phyloP scores from a whole-genome alignment of 2,329 filamentous ascomycete species.

The Colletotrichum australisinense region DNA sequence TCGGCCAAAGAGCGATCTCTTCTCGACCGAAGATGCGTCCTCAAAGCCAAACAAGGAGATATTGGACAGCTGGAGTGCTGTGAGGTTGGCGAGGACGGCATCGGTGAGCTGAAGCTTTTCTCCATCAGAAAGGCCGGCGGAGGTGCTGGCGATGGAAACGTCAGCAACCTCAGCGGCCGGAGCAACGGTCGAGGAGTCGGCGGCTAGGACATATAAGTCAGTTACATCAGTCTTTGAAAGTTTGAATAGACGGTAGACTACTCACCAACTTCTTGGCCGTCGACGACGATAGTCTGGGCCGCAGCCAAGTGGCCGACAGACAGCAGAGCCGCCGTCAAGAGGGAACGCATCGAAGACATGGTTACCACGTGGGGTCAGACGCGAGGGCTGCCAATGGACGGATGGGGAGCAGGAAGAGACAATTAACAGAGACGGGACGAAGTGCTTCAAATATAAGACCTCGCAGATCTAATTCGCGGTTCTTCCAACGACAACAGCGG shows the following conservation, averaged over 20 bases:
- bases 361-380: conserved; percentile 26
- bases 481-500: conserved; percentile 1
- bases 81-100: conserved; percentile 45
- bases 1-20: conserved; percentile 37
- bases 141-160: conserved; percentile 2
- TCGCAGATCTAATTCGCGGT: conserved; percentile 2
- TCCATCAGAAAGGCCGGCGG: conserved; percentile 21
- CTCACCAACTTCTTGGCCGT: conserved; percentile 41
- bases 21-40: conserved; percentile 34
- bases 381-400: conserved; percentile 8
- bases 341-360: conserved; percentile 30
- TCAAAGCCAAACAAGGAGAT: conserved; percentile 48
- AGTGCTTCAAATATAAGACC: conserved; percentile 22
- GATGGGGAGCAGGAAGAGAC: not conserved
- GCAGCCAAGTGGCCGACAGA: conserved; percentile 15
- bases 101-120: conserved; percentile 49
- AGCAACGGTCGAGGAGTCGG: conserved; percentile 39
- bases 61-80: conserved; percentile 42
- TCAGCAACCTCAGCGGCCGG: conserved; percentile 36
- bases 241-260: not conserved
- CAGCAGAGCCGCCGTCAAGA: conserved; percentile 32
- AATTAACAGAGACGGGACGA: conserved; percentile 13
- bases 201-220: conserved; percentile 31
- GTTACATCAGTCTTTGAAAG: not conserved
- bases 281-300: conserved; percentile 42